Conservation (phyloP, 83 land plant genomes). For the Isoetes engelmannii region DNA sequence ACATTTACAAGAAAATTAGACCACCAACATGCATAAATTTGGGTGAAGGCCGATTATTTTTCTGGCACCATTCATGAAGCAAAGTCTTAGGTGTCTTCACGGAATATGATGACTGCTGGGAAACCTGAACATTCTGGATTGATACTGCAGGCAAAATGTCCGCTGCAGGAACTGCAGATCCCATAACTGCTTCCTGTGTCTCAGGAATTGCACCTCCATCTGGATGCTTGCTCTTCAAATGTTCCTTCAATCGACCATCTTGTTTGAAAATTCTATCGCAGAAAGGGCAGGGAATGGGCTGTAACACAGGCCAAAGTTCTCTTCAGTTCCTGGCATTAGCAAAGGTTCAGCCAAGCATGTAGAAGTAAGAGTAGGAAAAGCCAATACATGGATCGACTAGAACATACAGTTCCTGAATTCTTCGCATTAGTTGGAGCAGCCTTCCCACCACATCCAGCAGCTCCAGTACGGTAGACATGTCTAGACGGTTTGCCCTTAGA, state of each 20-base stretch:
- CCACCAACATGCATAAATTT: constrained; percentile 29
- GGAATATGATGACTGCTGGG: constrained; percentile 23
- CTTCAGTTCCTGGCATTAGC: neutral
- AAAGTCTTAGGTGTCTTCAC: constrained; percentile 33
- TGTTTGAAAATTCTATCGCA: constrained; percentile 42
- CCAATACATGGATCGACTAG: neutral
- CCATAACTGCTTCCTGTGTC: neutral
- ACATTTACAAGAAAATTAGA: neutral
- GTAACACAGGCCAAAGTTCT: neutral
- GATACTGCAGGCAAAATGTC: neutral
- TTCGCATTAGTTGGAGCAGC: constrained; percentile 24
- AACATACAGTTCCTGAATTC: constrained; percentile 29
- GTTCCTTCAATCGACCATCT: constrained; percentile 38
- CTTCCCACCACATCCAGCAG: constrained; percentile 42
- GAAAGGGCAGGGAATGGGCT: constrained; percentile 32
- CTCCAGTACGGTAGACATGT: constrained; percentile 39
- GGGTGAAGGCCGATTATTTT: constrained; percentile 29
- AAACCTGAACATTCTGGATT: neutral
- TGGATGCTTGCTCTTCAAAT: constrained; percentile 37
- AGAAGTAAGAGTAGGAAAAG: neutral
- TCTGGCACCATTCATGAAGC: constrained; percentile 43
- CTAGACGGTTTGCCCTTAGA: constrained; percentile 20
- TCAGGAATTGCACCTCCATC: constrained; percentile 6
- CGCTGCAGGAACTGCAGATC: neutral
- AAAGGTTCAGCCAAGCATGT: neutral